phyloP scores from a whole-genome alignment of 768 basidiomycete genomes.

The Pseudohyphozyma bogoriensis region DNA sequence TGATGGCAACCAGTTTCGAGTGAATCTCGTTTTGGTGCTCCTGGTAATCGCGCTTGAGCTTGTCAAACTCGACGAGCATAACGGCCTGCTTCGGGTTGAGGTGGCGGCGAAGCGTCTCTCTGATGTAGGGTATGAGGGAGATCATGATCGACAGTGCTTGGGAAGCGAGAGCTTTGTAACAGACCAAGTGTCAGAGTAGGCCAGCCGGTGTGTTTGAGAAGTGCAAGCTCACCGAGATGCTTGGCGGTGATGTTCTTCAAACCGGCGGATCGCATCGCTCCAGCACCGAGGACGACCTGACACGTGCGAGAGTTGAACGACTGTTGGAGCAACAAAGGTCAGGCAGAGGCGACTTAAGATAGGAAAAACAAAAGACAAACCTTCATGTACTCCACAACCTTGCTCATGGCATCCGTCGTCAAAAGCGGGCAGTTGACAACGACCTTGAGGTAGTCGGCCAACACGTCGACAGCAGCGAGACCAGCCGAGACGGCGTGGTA shows the following conservation, averaged over 20 bases:
- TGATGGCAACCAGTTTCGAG: slow-evolving; percentile 91
- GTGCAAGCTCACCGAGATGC: slow-evolving; percentile 61
- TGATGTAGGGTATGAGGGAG: slow-evolving; percentile 85
- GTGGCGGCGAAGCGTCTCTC: slow-evolving; percentile 88
- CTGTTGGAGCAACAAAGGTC: slow-evolving; percentile 28
- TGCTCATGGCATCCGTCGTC: slow-evolving; percentile 89
- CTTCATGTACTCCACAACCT: slow-evolving; percentile 89
- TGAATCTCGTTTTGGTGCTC: slow-evolving; percentile 99
- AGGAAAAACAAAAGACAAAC: slow-evolving; percentile 18
- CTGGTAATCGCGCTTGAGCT: slow-evolving; percentile 96
- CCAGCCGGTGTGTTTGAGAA: neutral
- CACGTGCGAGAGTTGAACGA: slow-evolving; percentile 96
- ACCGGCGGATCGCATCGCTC: slow-evolving; percentile 97
- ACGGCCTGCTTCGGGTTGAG: slow-evolving; percentile 89
- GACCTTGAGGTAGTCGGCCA: slow-evolving; percentile 77
- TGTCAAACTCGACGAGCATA: slow-evolving; percentile 96
- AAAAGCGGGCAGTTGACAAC: slow-evolving; percentile 78
- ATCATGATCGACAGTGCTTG: slow-evolving; percentile 92
- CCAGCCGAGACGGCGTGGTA: slow-evolving; percentile 85
- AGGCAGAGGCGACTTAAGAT: too few species aligned
- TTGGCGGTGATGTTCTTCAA: slow-evolving; percentile 97
- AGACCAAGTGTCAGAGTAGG: slow-evolving; percentile 4
- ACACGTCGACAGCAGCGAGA: slow-evolving; percentile 52
- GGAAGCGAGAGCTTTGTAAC: slow-evolving; percentile 57
- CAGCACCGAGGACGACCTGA: slow-evolving; percentile 94